Evolutionary conservation across 1,284 basidiomycete genomes (phyloP).

Genomic region (Rhodotorula sp.): DNA sequence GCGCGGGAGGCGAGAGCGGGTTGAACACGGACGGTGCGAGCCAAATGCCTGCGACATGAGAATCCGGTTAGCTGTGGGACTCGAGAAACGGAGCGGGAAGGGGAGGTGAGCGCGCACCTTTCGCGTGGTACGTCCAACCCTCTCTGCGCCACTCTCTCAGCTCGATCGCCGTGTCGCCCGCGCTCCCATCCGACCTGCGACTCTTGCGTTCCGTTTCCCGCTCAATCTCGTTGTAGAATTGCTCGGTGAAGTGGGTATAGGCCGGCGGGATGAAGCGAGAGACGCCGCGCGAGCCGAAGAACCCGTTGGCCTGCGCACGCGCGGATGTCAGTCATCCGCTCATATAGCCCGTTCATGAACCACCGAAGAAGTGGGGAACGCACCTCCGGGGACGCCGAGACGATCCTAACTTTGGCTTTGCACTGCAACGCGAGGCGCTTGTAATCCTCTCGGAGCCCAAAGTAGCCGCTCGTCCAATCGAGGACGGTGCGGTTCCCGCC

Average conservation of each 20-base stretch:
- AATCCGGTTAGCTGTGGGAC: background rate
- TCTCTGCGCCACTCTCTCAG: conserved; percentile 81
- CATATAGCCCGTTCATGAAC: background rate
- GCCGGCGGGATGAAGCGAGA: conserved; percentile 92
- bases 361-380: conserved; percentile 35
- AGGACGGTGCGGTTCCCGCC: conserved; percentile 43
- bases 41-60: conserved; percentile 71
- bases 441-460: conserved; percentile 81
- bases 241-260: conserved; percentile 81
- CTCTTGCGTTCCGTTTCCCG: conserved; percentile 47
- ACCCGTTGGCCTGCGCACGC: conserved; percentile 78
- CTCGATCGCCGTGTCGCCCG: conserved; percentile 53
- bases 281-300: conserved; percentile 82
- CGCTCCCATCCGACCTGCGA: background rate
- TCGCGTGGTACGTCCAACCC: conserved; percentile 99
- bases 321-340: background rate
- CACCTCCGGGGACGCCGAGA: conserved; percentile 84
- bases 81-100: conserved; percentile 15
- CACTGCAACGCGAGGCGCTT: conserved; percentile 67
- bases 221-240: conserved; percentile 58
- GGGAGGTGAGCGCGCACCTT: conserved; percentile 62
- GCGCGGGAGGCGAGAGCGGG: conserved; percentile 16
- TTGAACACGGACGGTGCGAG: conserved; percentile 55
- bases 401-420: conserved; percentile 63
- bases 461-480: conserved; percentile 91